These are phyloP conservation scores for Boletus tomentosulus DNA, from an alignment of 768 basidiomycete species.

Conservation along the genomic window DNA sequence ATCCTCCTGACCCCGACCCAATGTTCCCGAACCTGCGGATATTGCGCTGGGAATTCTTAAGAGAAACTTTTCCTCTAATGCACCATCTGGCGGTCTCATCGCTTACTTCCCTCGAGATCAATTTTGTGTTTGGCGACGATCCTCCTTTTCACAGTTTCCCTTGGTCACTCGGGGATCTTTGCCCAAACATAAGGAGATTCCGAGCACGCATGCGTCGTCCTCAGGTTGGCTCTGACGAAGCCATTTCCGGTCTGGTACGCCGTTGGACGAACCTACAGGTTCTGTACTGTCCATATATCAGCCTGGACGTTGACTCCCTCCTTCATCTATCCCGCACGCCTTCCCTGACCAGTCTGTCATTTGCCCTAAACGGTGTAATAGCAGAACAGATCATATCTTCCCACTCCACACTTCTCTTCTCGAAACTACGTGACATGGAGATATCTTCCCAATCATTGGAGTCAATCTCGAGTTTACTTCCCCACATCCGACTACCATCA, in stretches of 20 bases:
- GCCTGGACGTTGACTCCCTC: conserved; percentile 11
- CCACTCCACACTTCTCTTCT: background rate
- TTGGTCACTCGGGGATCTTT: conserved; percentile 13
- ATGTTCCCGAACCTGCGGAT: conserved; percentile 19
- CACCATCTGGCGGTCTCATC: conserved; percentile 11
- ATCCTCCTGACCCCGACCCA: conserved; percentile 14
- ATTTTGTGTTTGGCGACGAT: conserved; percentile 16
- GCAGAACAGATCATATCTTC: conserved; percentile 2
- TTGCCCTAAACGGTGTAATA: background rate
- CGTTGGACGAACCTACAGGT: conserved; percentile 15
- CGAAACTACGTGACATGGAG: conserved; percentile 9
- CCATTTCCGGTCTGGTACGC: conserved; percentile 10
- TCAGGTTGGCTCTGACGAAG: conserved; percentile 9
- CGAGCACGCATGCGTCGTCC: conserved; percentile 14
- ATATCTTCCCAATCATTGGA: conserved; percentile 8
- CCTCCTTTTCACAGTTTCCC: conserved; percentile 18
- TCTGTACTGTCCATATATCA: conserved; percentile 11
- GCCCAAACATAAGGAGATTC: conserved; percentile 12
- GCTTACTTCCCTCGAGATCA: conserved; percentile 18
- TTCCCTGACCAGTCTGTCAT: conserved; percentile 10
- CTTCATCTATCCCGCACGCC: conserved; percentile 14
- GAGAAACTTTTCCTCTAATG: conserved; percentile 14
- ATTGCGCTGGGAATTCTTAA: conserved; percentile 19
- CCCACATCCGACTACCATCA: conserved; percentile 2
- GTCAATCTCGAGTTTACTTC: background rate